Evolutionary conservation across 2,329 filamentous ascomycete species (phyloP).

Genomic region (Ophiosphaerella herpotricha): DNA sequence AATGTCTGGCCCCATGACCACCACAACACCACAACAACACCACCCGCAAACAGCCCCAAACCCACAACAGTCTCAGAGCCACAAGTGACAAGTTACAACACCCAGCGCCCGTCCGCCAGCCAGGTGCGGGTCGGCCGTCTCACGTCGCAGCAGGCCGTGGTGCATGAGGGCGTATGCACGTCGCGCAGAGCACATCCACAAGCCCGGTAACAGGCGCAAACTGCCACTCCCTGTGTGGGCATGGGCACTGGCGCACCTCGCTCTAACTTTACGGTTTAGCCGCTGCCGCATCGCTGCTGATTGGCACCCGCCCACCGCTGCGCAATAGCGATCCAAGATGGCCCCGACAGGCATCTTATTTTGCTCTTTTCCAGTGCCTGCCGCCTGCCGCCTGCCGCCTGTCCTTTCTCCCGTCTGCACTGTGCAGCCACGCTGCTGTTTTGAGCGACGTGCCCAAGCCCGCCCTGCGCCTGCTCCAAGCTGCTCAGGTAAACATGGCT

Average conservation of each 20-base stretch:
- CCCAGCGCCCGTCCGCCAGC: conserved; percentile 20
- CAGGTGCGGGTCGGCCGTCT: conserved; percentile 26
- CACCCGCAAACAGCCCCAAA: conserved; percentile 11
- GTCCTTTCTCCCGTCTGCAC: background rate
- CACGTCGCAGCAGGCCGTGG: conserved; percentile 27
- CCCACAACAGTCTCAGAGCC: conserved; percentile 11
- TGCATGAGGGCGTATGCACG: conserved; percentile 31
- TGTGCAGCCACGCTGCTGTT: conserved; percentile 14
- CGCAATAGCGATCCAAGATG: conserved; percentile 2
- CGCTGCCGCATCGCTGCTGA: conserved; percentile 11
- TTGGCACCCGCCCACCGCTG: conserved; percentile 7
- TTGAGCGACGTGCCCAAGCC: conserved; percentile 1
- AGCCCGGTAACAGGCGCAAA: conserved; percentile 26
- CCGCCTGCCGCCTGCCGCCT: background rate
- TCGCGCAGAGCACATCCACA: conserved; percentile 29
- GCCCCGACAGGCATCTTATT: too few species aligned
- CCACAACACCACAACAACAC: background rate
- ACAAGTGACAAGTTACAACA: conserved; percentile 20
- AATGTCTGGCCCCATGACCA: background rate
- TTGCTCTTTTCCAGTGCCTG: too few species aligned
- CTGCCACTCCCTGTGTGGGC: too few species aligned
- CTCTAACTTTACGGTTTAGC: conserved; percentile 16
- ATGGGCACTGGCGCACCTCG: too few species aligned
- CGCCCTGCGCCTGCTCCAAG: conserved; percentile 9
- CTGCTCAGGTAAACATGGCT: conserved; percentile 6